These are phyloP conservation scores for Talaromyces adpressus DNA, from an alignment of 495 filamentous ascomycete species.

Conservation along the genomic window DNA sequence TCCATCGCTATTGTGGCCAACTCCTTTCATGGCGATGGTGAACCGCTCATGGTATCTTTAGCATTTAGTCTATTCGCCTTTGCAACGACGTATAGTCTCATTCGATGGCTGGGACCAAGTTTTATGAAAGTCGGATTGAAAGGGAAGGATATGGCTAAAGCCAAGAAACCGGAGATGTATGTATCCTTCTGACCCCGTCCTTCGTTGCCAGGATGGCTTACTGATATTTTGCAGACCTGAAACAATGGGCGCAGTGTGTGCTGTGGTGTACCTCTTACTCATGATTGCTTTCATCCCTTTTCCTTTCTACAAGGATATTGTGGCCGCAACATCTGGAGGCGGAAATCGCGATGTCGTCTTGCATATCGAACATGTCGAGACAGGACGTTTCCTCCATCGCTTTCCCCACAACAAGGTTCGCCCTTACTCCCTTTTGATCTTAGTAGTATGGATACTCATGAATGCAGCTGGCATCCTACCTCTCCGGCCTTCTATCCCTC, in stretches of 20 bases:
- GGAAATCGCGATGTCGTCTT: conserved; percentile 83
- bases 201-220: neutral
- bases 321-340: conserved; percentile 89
- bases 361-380: conserved; percentile 57
- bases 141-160: conserved; percentile 84
- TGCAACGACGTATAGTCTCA: conserved; percentile 68
- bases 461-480: conserved; percentile 79
- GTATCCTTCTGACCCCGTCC: conserved; percentile 14
- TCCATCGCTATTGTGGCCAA: conserved; percentile 71
- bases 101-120: conserved; percentile 87
- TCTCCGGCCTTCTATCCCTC: conserved; percentile 87
- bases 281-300: conserved; percentile 93
- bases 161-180: conserved; percentile 65
- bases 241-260: conserved; percentile 95
- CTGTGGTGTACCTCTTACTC: conserved; percentile 79
- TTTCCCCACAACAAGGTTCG: conserved; percentile 91
- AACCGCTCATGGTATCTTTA: conserved; percentile 80
- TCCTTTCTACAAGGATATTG: conserved; percentile 96
- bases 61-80: conserved; percentile 84
- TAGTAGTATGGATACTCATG: neutral
- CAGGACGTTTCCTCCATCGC: conserved; percentile 72
- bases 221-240: conserved; percentile 55
- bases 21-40: conserved; percentile 78
- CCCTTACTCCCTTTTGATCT: neutral
- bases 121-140: conserved; percentile 88